Evolutionary conservation across 2,329 filamentous ascomycete genomes (phyloP).

Genomic region (Myriosclerotinia duriaeana): DNA sequence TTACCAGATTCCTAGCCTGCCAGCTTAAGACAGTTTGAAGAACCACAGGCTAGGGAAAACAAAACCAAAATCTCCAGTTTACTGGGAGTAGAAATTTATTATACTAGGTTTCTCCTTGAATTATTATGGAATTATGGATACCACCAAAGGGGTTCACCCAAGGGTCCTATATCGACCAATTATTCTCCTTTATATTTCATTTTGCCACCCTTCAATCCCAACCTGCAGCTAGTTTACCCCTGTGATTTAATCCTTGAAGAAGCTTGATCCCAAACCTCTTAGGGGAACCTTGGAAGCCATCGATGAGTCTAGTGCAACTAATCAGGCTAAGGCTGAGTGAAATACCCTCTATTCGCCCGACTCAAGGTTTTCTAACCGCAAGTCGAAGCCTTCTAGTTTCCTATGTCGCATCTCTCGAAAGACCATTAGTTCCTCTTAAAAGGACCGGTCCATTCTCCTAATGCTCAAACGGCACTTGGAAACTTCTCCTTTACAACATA

Average conservation of each 20-base stretch:
- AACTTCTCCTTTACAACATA: not conserved
- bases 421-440: slow-evolving; percentile 2
- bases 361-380: not conserved
- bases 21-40: not conserved
- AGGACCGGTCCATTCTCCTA: slow-evolving; percentile 12
- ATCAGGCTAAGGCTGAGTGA: slow-evolving; percentile 23
- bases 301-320: slow-evolving; percentile 8
- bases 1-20: not conserved
- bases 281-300: not conserved
- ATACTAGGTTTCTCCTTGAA: slow-evolving; percentile 3
- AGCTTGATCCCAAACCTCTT: not conserved
- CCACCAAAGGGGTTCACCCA: not conserved
- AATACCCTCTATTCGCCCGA: slow-evolving; percentile 1
- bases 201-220: slow-evolving; percentile 16
- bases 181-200: not conserved
- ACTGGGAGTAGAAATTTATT: slow-evolving; percentile 14
- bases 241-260: not conserved
- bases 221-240: not conserved
- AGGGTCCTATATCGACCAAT: not conserved
- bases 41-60: not conserved
- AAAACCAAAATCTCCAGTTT: not conserved
- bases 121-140: slow-evolving; percentile 3
- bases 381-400: slow-evolving; percentile 7
- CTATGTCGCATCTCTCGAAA: not conserved
- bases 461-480: slow-evolving; percentile 1